Evolutionary conservation across 176 grass and related monocot species (phyloP).

Genomic region (Musa beccarii): DNA sequence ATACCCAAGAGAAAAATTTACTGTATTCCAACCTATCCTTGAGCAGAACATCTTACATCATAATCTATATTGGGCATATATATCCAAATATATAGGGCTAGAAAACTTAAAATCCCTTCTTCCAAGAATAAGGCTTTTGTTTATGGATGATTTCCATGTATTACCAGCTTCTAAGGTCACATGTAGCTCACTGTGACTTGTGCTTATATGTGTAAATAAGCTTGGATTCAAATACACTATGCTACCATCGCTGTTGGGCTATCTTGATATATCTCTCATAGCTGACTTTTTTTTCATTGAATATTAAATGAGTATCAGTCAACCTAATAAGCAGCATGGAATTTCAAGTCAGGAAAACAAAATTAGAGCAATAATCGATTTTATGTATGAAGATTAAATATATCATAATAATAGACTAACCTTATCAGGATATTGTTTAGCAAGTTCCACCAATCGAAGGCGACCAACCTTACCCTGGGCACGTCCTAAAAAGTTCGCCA

Average conservation of each 20-base stretch:
- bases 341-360: neutral
- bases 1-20: too few species aligned
- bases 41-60: too few species aligned
- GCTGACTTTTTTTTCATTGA: neutral
- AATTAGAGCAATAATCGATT: neutral
- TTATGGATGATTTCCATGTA: too few species aligned
- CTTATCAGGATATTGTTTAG: slow-evolving; percentile 93
- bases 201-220: neutral
- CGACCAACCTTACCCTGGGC: slow-evolving; percentile 76
- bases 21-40: too few species aligned
- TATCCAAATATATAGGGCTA: too few species aligned
- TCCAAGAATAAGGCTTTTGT: too few species aligned
- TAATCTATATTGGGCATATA: too few species aligned
- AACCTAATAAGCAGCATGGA: neutral
- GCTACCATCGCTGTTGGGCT: neutral
- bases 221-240: neutral
- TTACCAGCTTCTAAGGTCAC: too few species aligned
- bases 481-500: slow-evolving; percentile 89
- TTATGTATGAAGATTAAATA: slow-evolving; percentile 15
- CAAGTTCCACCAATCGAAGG: slow-evolving; percentile 68
- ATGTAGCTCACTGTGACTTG: too few species aligned
- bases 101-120: too few species aligned
- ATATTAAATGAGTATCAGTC: neutral
- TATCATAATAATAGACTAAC: slow-evolving; percentile 32
- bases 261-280: neutral